Conservation (phyloP, 345 rosid species). For the Syzygium jambos region DNA sequence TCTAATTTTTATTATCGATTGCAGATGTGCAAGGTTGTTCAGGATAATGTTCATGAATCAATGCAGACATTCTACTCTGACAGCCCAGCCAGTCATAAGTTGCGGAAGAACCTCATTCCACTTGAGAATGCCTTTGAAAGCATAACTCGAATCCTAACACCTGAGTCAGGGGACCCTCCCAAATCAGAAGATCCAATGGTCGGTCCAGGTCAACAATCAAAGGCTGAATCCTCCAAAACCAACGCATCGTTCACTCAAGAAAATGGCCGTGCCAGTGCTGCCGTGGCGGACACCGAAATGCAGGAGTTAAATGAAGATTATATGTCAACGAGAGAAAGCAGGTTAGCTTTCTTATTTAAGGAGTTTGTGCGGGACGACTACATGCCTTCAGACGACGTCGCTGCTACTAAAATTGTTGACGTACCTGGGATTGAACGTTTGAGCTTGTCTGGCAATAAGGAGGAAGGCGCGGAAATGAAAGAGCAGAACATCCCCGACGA, state of each 20-base stretch:
- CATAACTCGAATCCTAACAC: conserved; percentile 38
- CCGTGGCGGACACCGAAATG: conserved; percentile 11
- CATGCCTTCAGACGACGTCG: neutral
- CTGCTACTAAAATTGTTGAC: neutral
- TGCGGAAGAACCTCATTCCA: conserved; percentile 44
- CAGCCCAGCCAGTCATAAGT: conserved; percentile 23
- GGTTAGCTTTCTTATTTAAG: neutral
- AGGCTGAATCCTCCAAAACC: conserved; percentile 3
- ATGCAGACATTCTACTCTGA: conserved; percentile 20
- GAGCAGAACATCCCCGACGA: neutral
- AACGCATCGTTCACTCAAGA: neutral
- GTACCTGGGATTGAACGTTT: neutral
- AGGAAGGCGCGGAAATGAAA: neutral
- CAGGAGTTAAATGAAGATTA: neutral
- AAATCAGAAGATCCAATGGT: conserved; percentile 6
- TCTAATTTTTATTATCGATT: conserved; percentile 1
- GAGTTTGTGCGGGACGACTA: neutral
- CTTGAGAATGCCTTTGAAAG: conserved; percentile 32
- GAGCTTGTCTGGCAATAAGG: neutral
- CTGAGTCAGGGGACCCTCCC: conserved; percentile 4
- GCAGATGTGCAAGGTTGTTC: conserved; percentile 61
- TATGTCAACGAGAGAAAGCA: neutral
- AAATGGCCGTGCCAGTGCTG: neutral
- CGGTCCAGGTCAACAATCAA: neutral
- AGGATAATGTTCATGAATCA: conserved; percentile 37